Evolutionary conservation across 2,329 filamentous ascomycete genomes (phyloP), one percentile per base, ranked within the genome.

Genomic region (Thyridium curvatum): DNA sequence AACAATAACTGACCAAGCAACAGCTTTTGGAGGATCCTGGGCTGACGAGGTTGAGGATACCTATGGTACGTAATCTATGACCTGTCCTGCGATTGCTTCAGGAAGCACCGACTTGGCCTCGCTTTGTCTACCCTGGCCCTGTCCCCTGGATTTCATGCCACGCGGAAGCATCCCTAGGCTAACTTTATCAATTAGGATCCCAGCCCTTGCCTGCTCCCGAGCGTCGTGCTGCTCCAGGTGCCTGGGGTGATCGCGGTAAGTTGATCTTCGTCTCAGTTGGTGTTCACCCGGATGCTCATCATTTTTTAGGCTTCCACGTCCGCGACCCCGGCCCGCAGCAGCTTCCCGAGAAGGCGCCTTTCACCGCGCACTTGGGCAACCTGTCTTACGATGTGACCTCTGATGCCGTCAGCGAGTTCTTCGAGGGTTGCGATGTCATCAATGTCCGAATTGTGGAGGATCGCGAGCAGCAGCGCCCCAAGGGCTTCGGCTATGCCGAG

Each of bases 21-120:
- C 39, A 71, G 69, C 66, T 49, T 71, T 69, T 49, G 74, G 70
- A 52, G 89, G 91, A 60, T 97, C 93, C 53, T 98, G 93, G 93
- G 93, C 93, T 56, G 94, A 98, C 69, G 93, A 98, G 64, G 95
- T 98, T 71, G 93, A 98, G 67, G 89, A 95, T 58, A 77, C 86
- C 50, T 78, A 81, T 64, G 71, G 86, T 91, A 75, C 72, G 82
- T 70, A 26, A 26, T 41, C 7, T 39, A 37, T 32, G 31, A 43
- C 21, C 21, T 12, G 2, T 30, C 18, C 40, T 43, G 33, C 37
- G 37, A 42, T 34, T n/a, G n/a, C n/a, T n/a, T n/a, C n/a, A n/a
- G n/a, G n/a, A n/a, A n/a, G n/a, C n/a, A n/a, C 12, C 21, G 21
- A 6, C 21, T 6, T 26, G 10, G 6, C 6, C 21, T 6, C 21